Evolutionary conservation across 345 rosid species (phyloP), one percentile per base, ranked within the genome.

Genomic region (Eucalyptus erythrocorys): DNA sequence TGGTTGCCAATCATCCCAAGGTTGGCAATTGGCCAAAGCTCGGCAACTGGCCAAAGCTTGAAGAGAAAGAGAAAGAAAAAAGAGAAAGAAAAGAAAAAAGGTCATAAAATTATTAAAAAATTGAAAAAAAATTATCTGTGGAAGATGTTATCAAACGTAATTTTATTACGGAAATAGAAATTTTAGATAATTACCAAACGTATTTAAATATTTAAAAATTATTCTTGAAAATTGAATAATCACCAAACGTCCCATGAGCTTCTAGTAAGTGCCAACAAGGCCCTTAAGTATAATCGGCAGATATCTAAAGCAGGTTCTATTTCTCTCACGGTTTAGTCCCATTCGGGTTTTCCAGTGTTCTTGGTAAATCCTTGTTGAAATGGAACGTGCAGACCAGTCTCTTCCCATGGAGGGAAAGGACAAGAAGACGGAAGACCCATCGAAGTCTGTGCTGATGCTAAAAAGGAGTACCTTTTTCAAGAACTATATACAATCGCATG

Each of bases 61-160:
- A 49, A 50, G 4, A 19, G 2, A 49, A 19, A 51, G 4, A 19
- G 10, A 19, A 1, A 51, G 0, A 3, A 1, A 7, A 19, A 3
- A 51, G 45, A 43, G 8, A 8, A 0, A 50, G 0, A 19, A 17
- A 7, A 1, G 5, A 0, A 1, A 6, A 7, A 50, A 7, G 7
- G 2, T 5, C 14, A 51, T 51, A 51, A 51, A 51, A 7, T 19
- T 19, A 51, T 51, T 51, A 1, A 19, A 7, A 51, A 51, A 51
- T 19, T 51, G 19, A 19, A 51, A 50, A 5, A 49, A 19, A 19
- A 19, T 19, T 1, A 51, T 51, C 19, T 51, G 55, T 51, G 0
- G 4, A 51, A 51, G 4, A 19, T 1, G 1, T 51, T 51, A 51
- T 0, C 10, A 19, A 51, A 51, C 24, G 1, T 0, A 51, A 19